Base-by-base conservation (phyloP, 441 rosid genomes). In the Gossypium aridum region DNA sequence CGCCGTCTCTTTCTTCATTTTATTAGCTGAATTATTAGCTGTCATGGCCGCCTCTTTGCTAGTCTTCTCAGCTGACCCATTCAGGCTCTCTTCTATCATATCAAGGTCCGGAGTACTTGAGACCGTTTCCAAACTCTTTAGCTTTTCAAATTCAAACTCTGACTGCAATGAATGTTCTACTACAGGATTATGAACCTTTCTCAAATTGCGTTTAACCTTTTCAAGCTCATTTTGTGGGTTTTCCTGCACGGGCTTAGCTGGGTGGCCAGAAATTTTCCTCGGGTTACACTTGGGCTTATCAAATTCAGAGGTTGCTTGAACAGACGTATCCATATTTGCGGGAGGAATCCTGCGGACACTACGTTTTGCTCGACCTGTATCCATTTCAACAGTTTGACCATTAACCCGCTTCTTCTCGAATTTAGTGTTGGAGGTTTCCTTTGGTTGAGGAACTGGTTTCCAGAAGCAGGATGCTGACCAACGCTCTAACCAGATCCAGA, bases 121-220 rank as follows among this genome's bases (percentile, higher is more conserved):
- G 71, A 72, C 77, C 83, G 82, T 87, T 80, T 89, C 95, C 66
- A 75, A 64, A 73, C 75, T 82, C 70, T 82, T 86, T 66, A 95
- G 88, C 84, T 85, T 87, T 82, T 90, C 97, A 20, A 61, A 63
- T 77, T 83, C 97, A 76, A 78, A 60, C 77, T 85, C 92, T 61
- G 94, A 65, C 65, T 78, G 92, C 66, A 83, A 78, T 73, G 89
- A 75, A 79, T 78, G 89, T 73, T 89, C 97, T 54, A 86, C 57
- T 16, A 82, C 82, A 59, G 95, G 96, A 74, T 84, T 91, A 75
- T 90, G 95, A 70, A 96, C 97, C 80, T 88, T 96, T 83, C 97
- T 91, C 89, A 92, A 82, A 82, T 81, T 89, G 20, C 96, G 91
- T 78, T 94, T 94, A 71, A 92, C 93, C 80, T 92, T 94, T 82